A percentile compares a stretch with the other conserved stretches of the same genome.
Evolutionary conservation across 2,329 filamentous ascomycete species (phyloP).

Genomic region (Emmonsiellopsis sp.): DNA sequence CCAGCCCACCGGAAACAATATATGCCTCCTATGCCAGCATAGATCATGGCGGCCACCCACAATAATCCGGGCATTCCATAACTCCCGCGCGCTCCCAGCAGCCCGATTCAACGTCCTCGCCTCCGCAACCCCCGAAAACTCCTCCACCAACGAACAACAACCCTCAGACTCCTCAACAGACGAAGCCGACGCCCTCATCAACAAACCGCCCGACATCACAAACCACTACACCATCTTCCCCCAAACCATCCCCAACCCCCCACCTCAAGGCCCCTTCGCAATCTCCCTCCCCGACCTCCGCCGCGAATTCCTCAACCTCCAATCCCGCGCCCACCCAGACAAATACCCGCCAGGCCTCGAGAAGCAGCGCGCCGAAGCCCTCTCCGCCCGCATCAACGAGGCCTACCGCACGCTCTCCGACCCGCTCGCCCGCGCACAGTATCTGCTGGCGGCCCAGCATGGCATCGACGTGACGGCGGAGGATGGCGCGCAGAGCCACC

Average conservation of each 20-base stretch:
- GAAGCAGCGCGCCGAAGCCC: constrained; percentile 59
- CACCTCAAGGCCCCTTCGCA: constrained; percentile 65
- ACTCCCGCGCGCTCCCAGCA: background rate
- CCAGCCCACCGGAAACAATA: background rate
- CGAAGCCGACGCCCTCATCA: constrained; percentile 1
- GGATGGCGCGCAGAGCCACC: constrained; percentile 63
- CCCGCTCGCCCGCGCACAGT: constrained; percentile 78
- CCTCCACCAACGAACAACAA: constrained; percentile 1
- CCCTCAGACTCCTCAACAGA: background rate
- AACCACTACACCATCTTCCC: constrained; percentile 90
- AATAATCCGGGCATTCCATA: background rate
- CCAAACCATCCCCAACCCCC: constrained; percentile 63
- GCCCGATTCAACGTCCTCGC: background rate
- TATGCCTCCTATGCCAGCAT: constrained; percentile 4
- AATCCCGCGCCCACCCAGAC: constrained; percentile 45
- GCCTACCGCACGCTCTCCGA: constrained; percentile 78
- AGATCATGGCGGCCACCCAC: background rate
- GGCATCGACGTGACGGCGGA: constrained; percentile 65
- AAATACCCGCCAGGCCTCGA: constrained; percentile 39
- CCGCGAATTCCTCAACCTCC: constrained; percentile 77
- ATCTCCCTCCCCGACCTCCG: constrained; percentile 64
- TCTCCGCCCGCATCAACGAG: constrained; percentile 79
- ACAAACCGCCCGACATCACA: constrained; percentile 26
- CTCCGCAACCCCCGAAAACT: constrained; percentile 4
- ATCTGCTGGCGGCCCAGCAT: constrained; percentile 58